These are phyloP conservation scores for Irpex lacteus DNA, from an alignment of 1,284 basidiomycete species.

Conservation along the genomic window DNA sequence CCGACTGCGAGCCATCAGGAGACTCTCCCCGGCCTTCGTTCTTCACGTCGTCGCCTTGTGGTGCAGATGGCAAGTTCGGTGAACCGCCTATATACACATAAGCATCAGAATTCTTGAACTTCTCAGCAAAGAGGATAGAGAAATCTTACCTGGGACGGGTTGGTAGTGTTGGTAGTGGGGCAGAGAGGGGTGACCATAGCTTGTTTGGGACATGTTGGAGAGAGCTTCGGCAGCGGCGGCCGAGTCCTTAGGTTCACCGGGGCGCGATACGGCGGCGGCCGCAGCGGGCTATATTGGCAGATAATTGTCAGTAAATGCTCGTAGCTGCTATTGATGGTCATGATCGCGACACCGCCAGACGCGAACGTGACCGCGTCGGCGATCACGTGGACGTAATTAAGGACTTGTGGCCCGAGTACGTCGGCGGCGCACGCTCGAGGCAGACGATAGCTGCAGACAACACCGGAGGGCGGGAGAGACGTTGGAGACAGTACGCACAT, in stretches of 20 bases:
- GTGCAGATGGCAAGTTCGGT: conserved; percentile 16
- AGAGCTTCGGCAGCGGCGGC: conserved; percentile 60
- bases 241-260: conserved; percentile 48
- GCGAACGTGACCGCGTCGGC: conserved; percentile 20
- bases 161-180: conserved; percentile 22
- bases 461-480: not conserved
- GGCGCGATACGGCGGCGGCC: conserved; percentile 14
- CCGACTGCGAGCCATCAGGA: not conserved
- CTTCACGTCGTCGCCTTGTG: conserved; percentile 23
- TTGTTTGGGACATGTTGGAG: conserved; percentile 55
- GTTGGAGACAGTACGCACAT: conserved; percentile 29
- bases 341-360: not conserved
- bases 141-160: conserved; percentile 41
- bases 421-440: conserved; percentile 14
- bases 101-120: conserved; percentile 26
- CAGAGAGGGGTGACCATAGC: conserved; percentile 22
- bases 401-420: not conserved
- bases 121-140: conserved; percentile 46
- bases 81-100: conserved; percentile 1
- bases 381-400: conserved; percentile 12
- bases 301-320: conserved; percentile 8
- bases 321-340: not conserved
- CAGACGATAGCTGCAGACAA: conserved; percentile 7
- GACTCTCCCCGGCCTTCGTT: conserved; percentile 3
- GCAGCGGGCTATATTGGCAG: conserved; percentile 1